Evolutionary conservation across 2,329 filamentous ascomycete genomes (phyloP).

Genomic region (Monosporascus sp.): DNA sequence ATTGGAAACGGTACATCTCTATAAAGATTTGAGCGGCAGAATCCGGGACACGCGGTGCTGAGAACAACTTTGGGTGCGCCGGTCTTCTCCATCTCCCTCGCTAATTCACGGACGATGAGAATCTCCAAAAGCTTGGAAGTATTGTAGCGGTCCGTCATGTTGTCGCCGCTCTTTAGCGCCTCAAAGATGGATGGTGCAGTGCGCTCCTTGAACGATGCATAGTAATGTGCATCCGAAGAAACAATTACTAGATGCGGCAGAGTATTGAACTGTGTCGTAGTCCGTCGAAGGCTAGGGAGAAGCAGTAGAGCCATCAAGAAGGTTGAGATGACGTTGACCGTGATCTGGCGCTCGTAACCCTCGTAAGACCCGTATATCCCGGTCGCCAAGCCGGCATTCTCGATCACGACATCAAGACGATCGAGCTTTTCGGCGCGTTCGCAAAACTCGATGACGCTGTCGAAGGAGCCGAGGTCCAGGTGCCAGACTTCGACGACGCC

Average conservation of each 20-base stretch:
- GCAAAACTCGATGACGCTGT: slow-evolving; percentile 33
- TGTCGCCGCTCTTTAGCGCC: slow-evolving; percentile 23
- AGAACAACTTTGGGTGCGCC: slow-evolving; percentile 30
- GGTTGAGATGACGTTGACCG: slow-evolving; percentile 42
- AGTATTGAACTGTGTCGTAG: slow-evolving; percentile 27
- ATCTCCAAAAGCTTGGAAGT: slow-evolving; percentile 30
- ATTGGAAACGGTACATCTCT: slow-evolving; percentile 26
- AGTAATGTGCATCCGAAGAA: slow-evolving; percentile 32
- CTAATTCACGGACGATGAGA: slow-evolving; percentile 29
- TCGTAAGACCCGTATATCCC: slow-evolving; percentile 21
- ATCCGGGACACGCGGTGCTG: slow-evolving; percentile 35
- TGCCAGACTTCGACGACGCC: slow-evolving; percentile 37
- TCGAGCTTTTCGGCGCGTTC: slow-evolving; percentile 25
- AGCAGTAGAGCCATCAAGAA: slow-evolving; percentile 37
- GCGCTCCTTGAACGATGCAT: slow-evolving; percentile 29
- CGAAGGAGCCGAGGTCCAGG: slow-evolving; percentile 37
- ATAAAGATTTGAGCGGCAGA: slow-evolving; percentile 37
- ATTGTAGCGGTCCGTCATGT: slow-evolving; percentile 30
- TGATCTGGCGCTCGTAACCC: slow-evolving; percentile 37
- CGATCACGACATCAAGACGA: slow-evolving; percentile 37
- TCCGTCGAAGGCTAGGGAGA: slow-evolving; percentile 35
- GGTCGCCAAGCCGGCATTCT: slow-evolving; percentile 34
- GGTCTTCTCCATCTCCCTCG: slow-evolving; percentile 24
- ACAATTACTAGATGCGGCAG: slow-evolving; percentile 34
- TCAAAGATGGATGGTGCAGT: slow-evolving; percentile 27